Evolutionary conservation across 2,329 filamentous ascomycete genomes (phyloP).

Genomic region (Neopestalotiopsis sp.): DNA sequence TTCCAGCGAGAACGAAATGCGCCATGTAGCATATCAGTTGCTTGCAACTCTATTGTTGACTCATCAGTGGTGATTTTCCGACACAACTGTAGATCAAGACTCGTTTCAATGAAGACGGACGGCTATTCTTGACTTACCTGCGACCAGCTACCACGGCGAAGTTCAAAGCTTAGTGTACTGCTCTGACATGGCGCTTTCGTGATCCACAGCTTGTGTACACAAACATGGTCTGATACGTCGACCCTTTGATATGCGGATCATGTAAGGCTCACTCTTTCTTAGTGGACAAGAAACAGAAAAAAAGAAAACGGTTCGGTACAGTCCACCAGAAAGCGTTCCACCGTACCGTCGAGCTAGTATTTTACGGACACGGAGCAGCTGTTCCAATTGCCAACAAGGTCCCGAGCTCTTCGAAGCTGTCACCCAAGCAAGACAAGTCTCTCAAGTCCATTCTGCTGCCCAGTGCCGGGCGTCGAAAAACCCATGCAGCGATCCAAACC

Average conservation of each 20-base stretch:
- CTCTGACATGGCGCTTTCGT: neutral
- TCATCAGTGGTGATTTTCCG: neutral
- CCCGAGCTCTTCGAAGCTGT: neutral
- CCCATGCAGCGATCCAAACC: conserved; percentile 18
- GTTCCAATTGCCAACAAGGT: neutral
- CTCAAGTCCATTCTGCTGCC: neutral
- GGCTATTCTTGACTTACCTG: neutral
- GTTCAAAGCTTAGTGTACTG: neutral
- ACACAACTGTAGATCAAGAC: neutral
- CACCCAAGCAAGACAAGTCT: neutral
- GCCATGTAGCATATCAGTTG: neutral
- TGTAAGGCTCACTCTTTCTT: neutral
- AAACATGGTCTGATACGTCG: neutral
- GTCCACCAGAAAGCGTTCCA: neutral
- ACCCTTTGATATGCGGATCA: neutral
- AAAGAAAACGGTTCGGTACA: neutral
- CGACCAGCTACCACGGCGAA: neutral
- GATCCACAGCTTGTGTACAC: neutral
- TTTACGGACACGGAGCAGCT: neutral
- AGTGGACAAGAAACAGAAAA: neutral
- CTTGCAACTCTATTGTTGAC: neutral
- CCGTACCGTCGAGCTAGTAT: neutral
- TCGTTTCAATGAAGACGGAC: neutral
- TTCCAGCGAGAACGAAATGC: neutral
- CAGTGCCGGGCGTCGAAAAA: neutral